Base-by-base conservation (phyloP, 805 yeast genomes). In the Candida argentea region DNA sequence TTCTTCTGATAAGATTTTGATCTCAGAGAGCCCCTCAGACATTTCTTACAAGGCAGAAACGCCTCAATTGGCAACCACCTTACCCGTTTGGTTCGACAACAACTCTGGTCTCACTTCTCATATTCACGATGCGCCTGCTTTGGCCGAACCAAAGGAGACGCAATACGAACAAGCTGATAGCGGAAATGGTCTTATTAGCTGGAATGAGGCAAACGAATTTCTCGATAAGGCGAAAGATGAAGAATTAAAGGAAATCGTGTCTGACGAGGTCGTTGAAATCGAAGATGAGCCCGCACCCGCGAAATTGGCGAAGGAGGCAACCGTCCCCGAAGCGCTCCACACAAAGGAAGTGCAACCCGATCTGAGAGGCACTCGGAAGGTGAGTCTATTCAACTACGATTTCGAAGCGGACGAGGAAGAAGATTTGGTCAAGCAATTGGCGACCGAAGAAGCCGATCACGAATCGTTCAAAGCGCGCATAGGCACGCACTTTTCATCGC, bases 351-450 rank as follows among this genome's bases (percentile, higher is more conserved):
- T n/a, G n/a, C n/a, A n/a, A n/a, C n/a, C n/a, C n/a, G n/a, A n/a
- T n/a, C n/a, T n/a, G n/a, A n/a, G n/a, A n/a, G n/a, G n/a, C n/a
- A n/a, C n/a, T n/a, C n/a, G n/a, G n/a, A n/a, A n/a, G n/a, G n/a
- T n/a, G n/a, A n/a, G n/a, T n/a, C n/a, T n/a, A n/a, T n/a, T 68
- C 19, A 81, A 76, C 30, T 80, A 77, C 41, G 82, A 73, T 30
- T 79, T 79, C 46, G 74, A 73, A 14, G 86, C 82, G 30, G 77
- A 76, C 11, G 96, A 87, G 33, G 94, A 85, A 32, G 75, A 73
- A 20, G 70, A 73, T 13, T 48, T 85, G 3, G 65, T 68, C 2
- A 64, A 71, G 19, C 79, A 77, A 38, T 52, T 89, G 26, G 61
- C 65, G 23, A 66, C 68, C 24, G 98, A 91, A 48, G 83, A 75